phyloP scores from a whole-genome alignment of 345 rosid genomes.

The Populus simonii region DNA sequence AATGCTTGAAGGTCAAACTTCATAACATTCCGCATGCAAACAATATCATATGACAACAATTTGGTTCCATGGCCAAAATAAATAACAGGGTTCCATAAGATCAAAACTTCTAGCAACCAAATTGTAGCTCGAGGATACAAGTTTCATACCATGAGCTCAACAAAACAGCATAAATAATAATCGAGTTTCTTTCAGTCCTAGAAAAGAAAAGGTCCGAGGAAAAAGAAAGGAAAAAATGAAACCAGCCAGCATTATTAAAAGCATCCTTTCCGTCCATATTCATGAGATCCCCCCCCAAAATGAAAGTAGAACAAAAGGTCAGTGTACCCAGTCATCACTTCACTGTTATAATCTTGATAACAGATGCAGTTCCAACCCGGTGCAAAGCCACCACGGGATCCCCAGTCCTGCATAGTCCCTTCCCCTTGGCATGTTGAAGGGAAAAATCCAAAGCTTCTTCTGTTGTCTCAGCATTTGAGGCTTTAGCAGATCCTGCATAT shows the following conservation, averaged over 20 bases:
- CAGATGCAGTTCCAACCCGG: conserved; percentile 81
- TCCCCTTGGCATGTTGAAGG: conserved; percentile 58
- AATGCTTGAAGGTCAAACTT: no score
- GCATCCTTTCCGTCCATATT: background rate
- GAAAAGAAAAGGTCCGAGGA: background rate
- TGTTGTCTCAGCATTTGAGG: conserved; percentile 82
- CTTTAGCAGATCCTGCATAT: conserved; percentile 88
- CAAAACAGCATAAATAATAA: no score
- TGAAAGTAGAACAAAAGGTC: background rate
- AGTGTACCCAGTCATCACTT: conserved; percentile 25
- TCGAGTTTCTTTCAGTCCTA: background rate
- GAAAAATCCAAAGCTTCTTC: conserved; percentile 91
- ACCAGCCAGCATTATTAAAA: background rate
- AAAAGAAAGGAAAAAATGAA: background rate
- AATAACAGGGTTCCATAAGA: background rate
- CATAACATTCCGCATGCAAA: background rate
- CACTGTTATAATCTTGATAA: conserved; percentile 87
- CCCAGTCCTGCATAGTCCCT: conserved; percentile 67
- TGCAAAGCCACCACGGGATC: conserved; percentile 92
- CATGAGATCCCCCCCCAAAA: background rate
- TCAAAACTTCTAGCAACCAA: background rate
- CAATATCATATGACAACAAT: background rate
- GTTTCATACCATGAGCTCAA: background rate
- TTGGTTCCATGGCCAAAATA: background rate
- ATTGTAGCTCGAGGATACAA: background rate